Evolutionary conservation across 2,329 filamentous ascomycete species (phyloP).

Genomic region (Ceratocystis albifundus): DNA sequence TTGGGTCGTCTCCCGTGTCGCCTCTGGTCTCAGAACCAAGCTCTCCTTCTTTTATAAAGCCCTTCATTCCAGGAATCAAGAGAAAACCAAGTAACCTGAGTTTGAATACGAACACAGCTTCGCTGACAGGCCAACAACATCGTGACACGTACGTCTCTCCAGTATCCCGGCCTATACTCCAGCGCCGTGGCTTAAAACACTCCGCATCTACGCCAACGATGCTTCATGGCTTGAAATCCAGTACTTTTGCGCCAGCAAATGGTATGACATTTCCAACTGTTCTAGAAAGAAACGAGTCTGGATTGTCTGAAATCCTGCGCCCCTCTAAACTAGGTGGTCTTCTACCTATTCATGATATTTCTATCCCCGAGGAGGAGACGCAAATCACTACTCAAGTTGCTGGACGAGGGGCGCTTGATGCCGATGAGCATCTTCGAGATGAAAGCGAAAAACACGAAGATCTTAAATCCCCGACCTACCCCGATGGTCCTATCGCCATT

Average conservation of each 20-base stretch:
- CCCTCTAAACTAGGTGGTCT: slow-evolving; percentile 38
- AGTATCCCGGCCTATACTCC: slow-evolving; percentile 46
- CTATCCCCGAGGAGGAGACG: slow-evolving; percentile 41
- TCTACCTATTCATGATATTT: background rate
- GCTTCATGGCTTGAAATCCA: slow-evolving; percentile 46
- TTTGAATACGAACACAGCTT: slow-evolving; percentile 57
- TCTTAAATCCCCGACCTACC: slow-evolving; percentile 71
- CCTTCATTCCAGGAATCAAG: slow-evolving; percentile 56
- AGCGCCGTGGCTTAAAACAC: slow-evolving; percentile 53
- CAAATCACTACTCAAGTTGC: slow-evolving; percentile 51
- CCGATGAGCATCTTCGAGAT: slow-evolving; percentile 36
- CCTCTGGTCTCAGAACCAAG: slow-evolving; percentile 52
- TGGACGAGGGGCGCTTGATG: slow-evolving; percentile 45
- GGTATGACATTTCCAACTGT: slow-evolving; percentile 55
- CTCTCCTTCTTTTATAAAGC: slow-evolving; percentile 70
- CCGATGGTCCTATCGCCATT: slow-evolving; percentile 69
- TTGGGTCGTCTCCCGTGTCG: slow-evolving; percentile 35
- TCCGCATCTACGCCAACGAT: slow-evolving; percentile 58
- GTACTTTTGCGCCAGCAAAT: slow-evolving; percentile 48
- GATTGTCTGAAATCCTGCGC: slow-evolving; percentile 47
- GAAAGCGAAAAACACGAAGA: slow-evolving; percentile 65
- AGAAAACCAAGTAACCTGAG: slow-evolving; percentile 69
- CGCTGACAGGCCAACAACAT: slow-evolving; percentile 39
- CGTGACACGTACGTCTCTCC: slow-evolving; percentile 47
- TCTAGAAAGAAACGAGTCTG: slow-evolving; percentile 47